Percentiles rank a stretch among this genome's conserved stretches.
Evolutionary conservation across 805 yeast genomes (phyloP).

Genomic region (Kazachstania viticola): DNA sequence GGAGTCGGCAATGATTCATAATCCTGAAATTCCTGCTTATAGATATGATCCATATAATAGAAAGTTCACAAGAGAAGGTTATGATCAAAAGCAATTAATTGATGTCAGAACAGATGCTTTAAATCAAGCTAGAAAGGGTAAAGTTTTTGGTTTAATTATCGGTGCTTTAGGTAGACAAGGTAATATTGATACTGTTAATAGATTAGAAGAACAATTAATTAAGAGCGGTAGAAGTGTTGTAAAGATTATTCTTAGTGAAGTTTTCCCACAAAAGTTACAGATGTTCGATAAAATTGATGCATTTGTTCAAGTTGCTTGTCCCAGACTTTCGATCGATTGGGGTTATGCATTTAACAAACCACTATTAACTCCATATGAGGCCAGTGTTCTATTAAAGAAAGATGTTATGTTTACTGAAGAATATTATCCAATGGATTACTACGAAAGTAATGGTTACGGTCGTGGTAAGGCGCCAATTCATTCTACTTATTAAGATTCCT

Average conservation of each 20-base stretch:
- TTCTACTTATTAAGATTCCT: conserved; percentile 3
- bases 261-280: conserved; percentile 84
- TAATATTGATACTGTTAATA: conserved; percentile 60
- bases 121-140: conserved; percentile 42
- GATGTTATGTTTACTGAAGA: conserved; percentile 54
- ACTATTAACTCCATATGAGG: conserved; percentile 87
- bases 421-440: conserved; percentile 93
- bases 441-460: conserved; percentile 82
- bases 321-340: conserved; percentile 94
- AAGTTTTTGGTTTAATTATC: conserved; percentile 69
- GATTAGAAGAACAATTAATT: conserved; percentile 44
- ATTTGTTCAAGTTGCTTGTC: conserved; percentile 96
- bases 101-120: conserved; percentile 67
- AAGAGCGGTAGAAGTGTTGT: conserved; percentile 56
- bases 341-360: conserved; percentile 95
- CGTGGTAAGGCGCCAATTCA: conserved; percentile 61
- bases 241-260: conserved; percentile 78
- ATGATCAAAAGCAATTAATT: conserved; percentile 77
- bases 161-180: conserved; percentile 98
- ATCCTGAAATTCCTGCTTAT: conserved; percentile 83
- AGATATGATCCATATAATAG: conserved; percentile 93
- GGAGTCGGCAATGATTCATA: conserved; percentile 94
- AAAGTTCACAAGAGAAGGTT: conserved; percentile 79
- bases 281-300: conserved; percentile 91
- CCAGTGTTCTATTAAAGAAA: conserved; percentile 74